Evolutionary conservation across 1,139 yeast species (phyloP).

Genomic region (Geotrichum reessii): DNA sequence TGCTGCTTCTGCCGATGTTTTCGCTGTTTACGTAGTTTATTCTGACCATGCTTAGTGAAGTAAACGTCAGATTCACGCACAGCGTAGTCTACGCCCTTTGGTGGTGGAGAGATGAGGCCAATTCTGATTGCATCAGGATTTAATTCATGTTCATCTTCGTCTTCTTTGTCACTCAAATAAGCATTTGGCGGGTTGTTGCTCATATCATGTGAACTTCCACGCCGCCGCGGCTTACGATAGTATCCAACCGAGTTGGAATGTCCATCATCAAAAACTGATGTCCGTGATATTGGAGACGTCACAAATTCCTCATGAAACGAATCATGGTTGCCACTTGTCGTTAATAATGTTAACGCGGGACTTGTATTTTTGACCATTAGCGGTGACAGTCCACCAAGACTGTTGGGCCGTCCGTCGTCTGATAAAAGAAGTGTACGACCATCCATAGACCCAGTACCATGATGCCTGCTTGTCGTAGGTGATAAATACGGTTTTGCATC

Average conservation of each 20-base stretch:
- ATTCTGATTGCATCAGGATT: slow-evolving; percentile 5
- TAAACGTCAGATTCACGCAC: slow-evolving; percentile 37
- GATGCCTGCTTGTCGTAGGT: slow-evolving; percentile 1
- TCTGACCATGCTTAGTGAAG: slow-evolving; percentile 23
- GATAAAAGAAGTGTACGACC: slow-evolving; percentile 5
- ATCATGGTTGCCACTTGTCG: neutral
- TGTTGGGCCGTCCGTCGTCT: slow-evolving; percentile 1
- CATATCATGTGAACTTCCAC: slow-evolving; percentile 30
- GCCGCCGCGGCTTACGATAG: slow-evolving; percentile 30
- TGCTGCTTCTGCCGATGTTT: slow-evolving; percentile 1
- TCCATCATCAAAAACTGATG: slow-evolving; percentile 1
- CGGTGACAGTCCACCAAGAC: slow-evolving; percentile 6
- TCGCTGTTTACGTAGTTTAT: slow-evolving; percentile 10
- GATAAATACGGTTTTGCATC: neutral
- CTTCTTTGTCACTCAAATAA: slow-evolving; percentile 4
- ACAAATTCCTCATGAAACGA: slow-evolving; percentile 11
- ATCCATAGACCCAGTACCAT: slow-evolving; percentile 2
- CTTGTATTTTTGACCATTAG: neutral
- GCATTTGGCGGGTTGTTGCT: slow-evolving; percentile 3
- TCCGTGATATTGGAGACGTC: slow-evolving; percentile 15
- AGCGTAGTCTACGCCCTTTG: slow-evolving; percentile 33
- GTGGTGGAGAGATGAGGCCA: slow-evolving; percentile 15
- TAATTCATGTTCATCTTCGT: neutral
- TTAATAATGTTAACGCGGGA: neutral
- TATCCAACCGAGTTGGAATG: slow-evolving; percentile 20